Percentiles rank a stretch among this genome's conserved stretches.
Evolutionary conservation across 2,329 filamentous ascomycete genomes (phyloP).

Genomic region (Whalleya microplaca): DNA sequence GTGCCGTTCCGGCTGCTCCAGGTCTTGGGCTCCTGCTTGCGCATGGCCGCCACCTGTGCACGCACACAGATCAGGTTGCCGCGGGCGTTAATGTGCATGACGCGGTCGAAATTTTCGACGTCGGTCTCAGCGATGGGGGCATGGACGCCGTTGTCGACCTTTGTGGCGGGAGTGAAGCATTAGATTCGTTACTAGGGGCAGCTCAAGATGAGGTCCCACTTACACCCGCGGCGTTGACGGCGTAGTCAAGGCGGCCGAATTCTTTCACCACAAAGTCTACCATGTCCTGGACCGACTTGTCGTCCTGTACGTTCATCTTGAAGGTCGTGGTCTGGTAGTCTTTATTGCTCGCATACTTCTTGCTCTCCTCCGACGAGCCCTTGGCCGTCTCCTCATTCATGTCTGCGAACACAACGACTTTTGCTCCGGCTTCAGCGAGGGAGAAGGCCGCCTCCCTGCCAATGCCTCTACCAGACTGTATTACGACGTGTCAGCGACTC

Average conservation of each 20-base stretch:
- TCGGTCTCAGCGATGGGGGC: conserved; percentile 20
- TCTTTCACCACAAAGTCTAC: conserved; percentile 24
- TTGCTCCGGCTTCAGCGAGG: conserved; percentile 27
- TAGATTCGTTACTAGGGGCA: background rate
- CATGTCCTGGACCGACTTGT: conserved; percentile 21
- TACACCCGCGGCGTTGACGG: conserved; percentile 27
- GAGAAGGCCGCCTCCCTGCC: conserved; percentile 26
- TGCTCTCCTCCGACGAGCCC: conserved; percentile 23
- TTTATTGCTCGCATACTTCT: conserved; percentile 21
- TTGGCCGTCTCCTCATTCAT: conserved; percentile 23
- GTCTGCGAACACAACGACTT: conserved; percentile 24
- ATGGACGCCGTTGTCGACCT: conserved; percentile 21
- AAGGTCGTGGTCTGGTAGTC: conserved; percentile 13
- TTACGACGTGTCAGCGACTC: background rate
- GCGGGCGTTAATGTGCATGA: conserved; percentile 28
- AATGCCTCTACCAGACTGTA: conserved; percentile 24
- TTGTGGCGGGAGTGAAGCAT: background rate
- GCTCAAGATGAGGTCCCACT: conserved; percentile 1
- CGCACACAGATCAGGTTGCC: conserved; percentile 22
- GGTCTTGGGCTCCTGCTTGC: conserved; percentile 21
- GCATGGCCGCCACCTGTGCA: conserved; percentile 20
- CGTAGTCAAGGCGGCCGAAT: conserved; percentile 28
- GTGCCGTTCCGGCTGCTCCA: conserved; percentile 21
- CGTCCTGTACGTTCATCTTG: conserved; percentile 23
- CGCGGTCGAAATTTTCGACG: conserved; percentile 23